These are phyloP conservation scores for Vitis riparia DNA, from an alignment of 164 flowering plant genomes.

Conservation along the genomic window DNA sequence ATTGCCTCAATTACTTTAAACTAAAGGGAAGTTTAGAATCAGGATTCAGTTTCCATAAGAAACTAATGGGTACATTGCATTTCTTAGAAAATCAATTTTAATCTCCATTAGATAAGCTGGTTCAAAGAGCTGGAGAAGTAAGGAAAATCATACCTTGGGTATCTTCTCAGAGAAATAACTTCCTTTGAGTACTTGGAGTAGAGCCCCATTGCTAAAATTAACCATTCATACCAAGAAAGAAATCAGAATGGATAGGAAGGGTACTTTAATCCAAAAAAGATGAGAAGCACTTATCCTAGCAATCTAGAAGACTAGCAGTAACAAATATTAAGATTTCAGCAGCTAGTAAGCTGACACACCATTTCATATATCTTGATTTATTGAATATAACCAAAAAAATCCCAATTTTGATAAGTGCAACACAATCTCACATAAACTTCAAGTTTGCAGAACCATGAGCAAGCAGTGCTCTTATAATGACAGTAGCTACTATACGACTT, in stretches of 20 bases:
- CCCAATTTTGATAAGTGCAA: no score
- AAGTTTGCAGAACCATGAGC: no score
- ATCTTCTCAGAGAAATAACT: slow-evolving; percentile 81
- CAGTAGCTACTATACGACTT: background rate
- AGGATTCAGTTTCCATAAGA: slow-evolving; percentile 18
- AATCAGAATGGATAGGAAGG: background rate
- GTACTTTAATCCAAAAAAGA: background rate
- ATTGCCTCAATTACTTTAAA: slow-evolving; percentile 19
- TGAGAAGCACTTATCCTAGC: background rate
- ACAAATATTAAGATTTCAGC: background rate
- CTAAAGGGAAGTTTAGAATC: slow-evolving; percentile 14
- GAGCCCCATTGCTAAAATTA: slow-evolving; percentile 77
- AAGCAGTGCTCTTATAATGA: background rate
- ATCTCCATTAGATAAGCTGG: background rate
- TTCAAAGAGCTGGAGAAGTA: slow-evolving; percentile 11
- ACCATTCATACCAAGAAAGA: slow-evolving; percentile 4
- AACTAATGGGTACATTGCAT: background rate
- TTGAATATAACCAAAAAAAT: no score
- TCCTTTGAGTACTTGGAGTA: slow-evolving; percentile 80
- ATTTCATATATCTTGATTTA: no score
- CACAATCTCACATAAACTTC: no score
- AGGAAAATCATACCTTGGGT: slow-evolving; percentile 67
- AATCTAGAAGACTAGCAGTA: background rate
- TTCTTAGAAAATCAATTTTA: slow-evolving; percentile 1
- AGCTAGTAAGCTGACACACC: background rate